phyloP scores from a whole-genome alignment of 495 filamentous ascomycete species.

The Penicillium verhagenii region DNA sequence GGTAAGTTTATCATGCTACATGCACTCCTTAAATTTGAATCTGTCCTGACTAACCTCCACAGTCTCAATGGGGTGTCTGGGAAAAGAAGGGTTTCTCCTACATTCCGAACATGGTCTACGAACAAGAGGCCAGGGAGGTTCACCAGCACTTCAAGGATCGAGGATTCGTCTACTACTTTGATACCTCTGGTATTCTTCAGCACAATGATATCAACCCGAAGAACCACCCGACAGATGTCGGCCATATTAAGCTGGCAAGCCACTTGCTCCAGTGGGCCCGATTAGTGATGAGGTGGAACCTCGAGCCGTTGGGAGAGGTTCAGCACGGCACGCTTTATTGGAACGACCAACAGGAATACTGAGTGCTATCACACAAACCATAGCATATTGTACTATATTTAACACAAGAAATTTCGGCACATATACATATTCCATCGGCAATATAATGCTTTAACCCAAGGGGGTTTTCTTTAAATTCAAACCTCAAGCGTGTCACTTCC shows the following conservation, averaged over 20 bases:
- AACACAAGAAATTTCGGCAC: too few species aligned
- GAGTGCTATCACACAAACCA: background rate
- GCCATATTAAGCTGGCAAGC: slow-evolving; percentile 66
- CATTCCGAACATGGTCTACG: slow-evolving; percentile 44
- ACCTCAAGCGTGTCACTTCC: too few species aligned
- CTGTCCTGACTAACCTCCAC: background rate
- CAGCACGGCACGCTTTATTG: slow-evolving; percentile 61
- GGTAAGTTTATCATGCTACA: slow-evolving; percentile 31
- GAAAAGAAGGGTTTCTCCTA: slow-evolving; percentile 53
- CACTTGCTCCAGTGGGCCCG: slow-evolving; percentile 59
- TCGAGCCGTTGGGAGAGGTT: slow-evolving; percentile 62
- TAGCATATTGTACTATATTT: background rate
- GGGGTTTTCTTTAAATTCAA: too few species aligned
- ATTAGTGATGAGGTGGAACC: slow-evolving; percentile 57
- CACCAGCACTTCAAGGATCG: slow-evolving; percentile 55
- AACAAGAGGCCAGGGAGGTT: slow-evolving; percentile 54
- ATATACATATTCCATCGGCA: background rate
- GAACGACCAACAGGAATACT: slow-evolving; percentile 57
- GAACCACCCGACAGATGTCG: slow-evolving; percentile 66
- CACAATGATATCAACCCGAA: slow-evolving; percentile 67
- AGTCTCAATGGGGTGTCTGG: slow-evolving; percentile 67
- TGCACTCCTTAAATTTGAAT: background rate
- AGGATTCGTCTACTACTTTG: slow-evolving; percentile 66
- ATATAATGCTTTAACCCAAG: too few species aligned
- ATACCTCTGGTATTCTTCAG: slow-evolving; percentile 64